Percentiles rank a stretch among this genome's conserved stretches.
Conservation (phyloP, 768 basidiomycete genomes). For the Psilocybe cyanescens region DNA sequence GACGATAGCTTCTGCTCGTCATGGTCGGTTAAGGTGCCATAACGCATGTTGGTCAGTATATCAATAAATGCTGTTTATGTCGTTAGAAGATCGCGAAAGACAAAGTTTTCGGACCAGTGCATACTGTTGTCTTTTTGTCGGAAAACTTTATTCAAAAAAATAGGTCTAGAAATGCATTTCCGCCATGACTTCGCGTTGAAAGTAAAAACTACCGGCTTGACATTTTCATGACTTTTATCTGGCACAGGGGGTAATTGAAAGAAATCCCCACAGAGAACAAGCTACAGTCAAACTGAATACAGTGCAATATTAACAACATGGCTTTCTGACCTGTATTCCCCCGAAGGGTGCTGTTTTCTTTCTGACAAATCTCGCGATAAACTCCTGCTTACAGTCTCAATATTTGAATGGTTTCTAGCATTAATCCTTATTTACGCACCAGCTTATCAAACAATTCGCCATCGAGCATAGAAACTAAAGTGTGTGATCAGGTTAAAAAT, state of each 20-base stretch:
- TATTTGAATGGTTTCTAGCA: constrained; percentile 4
- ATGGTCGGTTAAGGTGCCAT: constrained; percentile 55
- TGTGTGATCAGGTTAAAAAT: not conserved
- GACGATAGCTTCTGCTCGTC: constrained; percentile 60
- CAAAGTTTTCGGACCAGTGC: not conserved
- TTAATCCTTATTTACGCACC: constrained; percentile 34
- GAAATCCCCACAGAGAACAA: constrained; percentile 79
- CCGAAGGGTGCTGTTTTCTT: constrained; percentile 24
- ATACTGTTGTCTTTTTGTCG: constrained; percentile 66
- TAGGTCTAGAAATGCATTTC: constrained; percentile 49
- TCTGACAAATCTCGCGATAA: constrained; percentile 45
- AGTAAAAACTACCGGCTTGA: constrained; percentile 57
- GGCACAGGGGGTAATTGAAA: constrained; percentile 80
- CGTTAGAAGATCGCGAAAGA: not conserved
- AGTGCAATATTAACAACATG: not conserved
- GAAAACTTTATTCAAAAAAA: constrained; percentile 67
- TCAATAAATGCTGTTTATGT: constrained; percentile 66
- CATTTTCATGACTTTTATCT: constrained; percentile 35
- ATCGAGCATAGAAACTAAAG: constrained; percentile 76
- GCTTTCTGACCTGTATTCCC: constrained; percentile 15
- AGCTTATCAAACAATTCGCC: constrained; percentile 72
- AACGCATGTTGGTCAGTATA: constrained; percentile 89
- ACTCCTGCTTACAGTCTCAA: constrained; percentile 30
- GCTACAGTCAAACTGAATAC: constrained; percentile 35
- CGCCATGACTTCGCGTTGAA: constrained; percentile 71